These are phyloP conservation scores for Colletotrichum eleusines DNA, from an alignment of 2,329 filamentous ascomycete species.

Conservation along the genomic window DNA sequence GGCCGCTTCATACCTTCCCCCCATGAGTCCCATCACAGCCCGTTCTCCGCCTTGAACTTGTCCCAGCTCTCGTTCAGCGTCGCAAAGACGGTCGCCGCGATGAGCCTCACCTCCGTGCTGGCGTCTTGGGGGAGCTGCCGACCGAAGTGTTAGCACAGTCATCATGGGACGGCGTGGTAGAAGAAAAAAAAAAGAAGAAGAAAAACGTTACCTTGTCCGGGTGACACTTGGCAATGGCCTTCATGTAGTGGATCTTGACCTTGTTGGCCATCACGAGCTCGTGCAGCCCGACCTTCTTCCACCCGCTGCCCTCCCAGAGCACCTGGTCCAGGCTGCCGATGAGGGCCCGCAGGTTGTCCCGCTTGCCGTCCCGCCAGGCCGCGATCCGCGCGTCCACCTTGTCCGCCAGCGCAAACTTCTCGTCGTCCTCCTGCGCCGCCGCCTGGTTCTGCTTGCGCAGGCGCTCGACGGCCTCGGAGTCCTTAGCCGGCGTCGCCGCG, in stretches of 20 bases:
- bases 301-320: slow-evolving; percentile 90
- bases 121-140: slow-evolving; percentile 72
- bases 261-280: slow-evolving; percentile 93
- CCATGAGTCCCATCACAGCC: slow-evolving; percentile 57
- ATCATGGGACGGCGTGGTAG: too few relatives aligned
- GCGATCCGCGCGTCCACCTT: slow-evolving; percentile 83
- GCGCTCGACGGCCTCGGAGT: slow-evolving; percentile 83
- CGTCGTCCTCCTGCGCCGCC: slow-evolving; percentile 88
- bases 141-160: background rate
- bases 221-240: slow-evolving; percentile 98
- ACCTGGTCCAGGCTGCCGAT: slow-evolving; percentile 89
- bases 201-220: slow-evolving; percentile 88
- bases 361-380: slow-evolving; percentile 90
- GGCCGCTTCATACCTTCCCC: slow-evolving; percentile 8
- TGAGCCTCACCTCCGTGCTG: slow-evolving; percentile 73
- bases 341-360: slow-evolving; percentile 90
- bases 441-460: slow-evolving; percentile 87
- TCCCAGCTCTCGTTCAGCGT: slow-evolving; percentile 81
- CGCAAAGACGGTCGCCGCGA: slow-evolving; percentile 74
- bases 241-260: slow-evolving; percentile 99
- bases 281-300: slow-evolving; percentile 96
- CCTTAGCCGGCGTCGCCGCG: slow-evolving; percentile 60
- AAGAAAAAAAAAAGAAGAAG: slow-evolving; percentile 31
- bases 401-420: slow-evolving; percentile 91
- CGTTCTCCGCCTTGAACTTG: slow-evolving; percentile 78